Evolutionary conservation across 768 basidiomycete species (phyloP), one percentile per base, ranked within the genome.

Genomic region (Macrocybe gigantea): DNA sequence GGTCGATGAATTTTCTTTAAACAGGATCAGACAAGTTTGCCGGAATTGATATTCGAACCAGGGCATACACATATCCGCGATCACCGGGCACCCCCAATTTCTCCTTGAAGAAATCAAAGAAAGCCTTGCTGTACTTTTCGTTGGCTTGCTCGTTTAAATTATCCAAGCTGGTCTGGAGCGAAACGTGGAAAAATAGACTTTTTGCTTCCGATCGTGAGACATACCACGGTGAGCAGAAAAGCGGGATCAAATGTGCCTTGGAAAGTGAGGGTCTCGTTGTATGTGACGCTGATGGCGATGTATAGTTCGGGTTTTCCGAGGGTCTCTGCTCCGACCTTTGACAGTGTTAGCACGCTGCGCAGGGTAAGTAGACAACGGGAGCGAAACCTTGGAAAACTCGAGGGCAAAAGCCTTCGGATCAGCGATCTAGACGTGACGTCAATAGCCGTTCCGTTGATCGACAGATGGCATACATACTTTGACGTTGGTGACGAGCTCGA

Each of bases 211-310:
- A 22, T 22, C 4, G 22, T 22, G 22, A 29, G 6, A 69, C 83
- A 45, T 50, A 88, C 86, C 49, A 84, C 64, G 40, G 60, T 63
- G 45, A 88, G 64, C 43, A 75, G 66, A 63, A 84, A 77, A 3
- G 83, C 80, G 13, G 85, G 85, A 11, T 85, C 83, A 45, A 83
- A 76, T 4, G 77, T 76, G 10, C 84, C 85, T 13, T 53, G 68
- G 56, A 80, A 86, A 3, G 79, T 73, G 50, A 86, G 71, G 33
- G 68, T 71, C 45, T 85, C 79, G 53, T 82, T 79, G 66, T 81
- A 71, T 8, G 61, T 68, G 54, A 80, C 72, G 52, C 72, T 71
- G 52, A 79, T 65, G n/a, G 72, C 68, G 53, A 88, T 78, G 53
- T 73, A 71, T 10, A 49, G 31, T 55, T 82, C 77, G 0, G 81